phyloP scores from a whole-genome alignment of 768 basidiomycete genomes.

The Suillus sp. region DNA sequence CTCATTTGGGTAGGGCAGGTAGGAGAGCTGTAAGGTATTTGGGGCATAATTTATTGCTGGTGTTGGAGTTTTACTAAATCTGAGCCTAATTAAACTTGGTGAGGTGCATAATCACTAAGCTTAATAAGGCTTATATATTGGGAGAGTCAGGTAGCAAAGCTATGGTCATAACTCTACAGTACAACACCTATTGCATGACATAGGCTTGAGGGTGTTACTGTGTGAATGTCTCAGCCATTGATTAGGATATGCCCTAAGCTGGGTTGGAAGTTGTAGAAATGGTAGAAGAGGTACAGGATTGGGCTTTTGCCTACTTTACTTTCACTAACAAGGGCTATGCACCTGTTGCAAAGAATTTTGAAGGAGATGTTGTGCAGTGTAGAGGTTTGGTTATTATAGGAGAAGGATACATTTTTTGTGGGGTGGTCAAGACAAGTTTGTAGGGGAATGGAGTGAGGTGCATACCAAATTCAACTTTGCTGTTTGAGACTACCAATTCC shows the following conservation, averaged over 20 bases:
- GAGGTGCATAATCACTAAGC: too few relatives aligned
- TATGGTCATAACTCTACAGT: too few relatives aligned
- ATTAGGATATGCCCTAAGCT: constrained; percentile 81
- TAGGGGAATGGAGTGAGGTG: not conserved
- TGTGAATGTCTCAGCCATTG: constrained; percentile 85
- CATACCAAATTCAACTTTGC: constrained; percentile 86
- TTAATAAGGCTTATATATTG: too few relatives aligned
- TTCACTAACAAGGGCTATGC: constrained; percentile 88
- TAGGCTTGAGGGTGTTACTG: constrained; percentile 81
- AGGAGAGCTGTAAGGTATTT: not conserved
- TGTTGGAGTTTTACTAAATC: not conserved
- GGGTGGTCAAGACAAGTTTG: constrained; percentile 6
- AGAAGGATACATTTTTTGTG: constrained; percentile 82
- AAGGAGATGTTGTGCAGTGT: constrained; percentile 83
- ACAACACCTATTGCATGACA: constrained; percentile 87
- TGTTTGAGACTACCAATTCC: constrained; percentile 68
- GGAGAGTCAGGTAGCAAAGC: too few relatives aligned
- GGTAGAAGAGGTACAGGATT: constrained; percentile 82
- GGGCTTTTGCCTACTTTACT: constrained; percentile 84
- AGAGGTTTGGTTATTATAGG: constrained; percentile 69
- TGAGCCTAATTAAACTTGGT: too few relatives aligned
- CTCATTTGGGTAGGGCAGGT: too few relatives aligned
- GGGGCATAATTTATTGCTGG: constrained; percentile 6
- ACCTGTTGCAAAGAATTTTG: constrained; percentile 81
- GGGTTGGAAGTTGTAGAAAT: constrained; percentile 86